phyloP scores from a whole-genome alignment of 495 filamentous ascomycete genomes.

The Aspergillus incahuasiensis region DNA sequence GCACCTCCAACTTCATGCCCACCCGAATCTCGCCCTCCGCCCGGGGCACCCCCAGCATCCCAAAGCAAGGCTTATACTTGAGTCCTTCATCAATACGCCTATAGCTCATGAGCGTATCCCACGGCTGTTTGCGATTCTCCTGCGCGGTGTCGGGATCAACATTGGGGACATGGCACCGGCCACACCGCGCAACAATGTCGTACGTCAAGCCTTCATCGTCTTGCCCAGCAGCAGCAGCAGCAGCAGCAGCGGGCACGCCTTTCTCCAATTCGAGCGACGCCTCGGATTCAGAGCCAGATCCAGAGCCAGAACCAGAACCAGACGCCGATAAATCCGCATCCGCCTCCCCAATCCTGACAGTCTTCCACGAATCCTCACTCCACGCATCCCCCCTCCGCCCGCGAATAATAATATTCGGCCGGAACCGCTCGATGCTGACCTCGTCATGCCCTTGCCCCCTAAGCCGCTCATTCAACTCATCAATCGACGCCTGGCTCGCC shows the following conservation, averaged over 20 bases:
- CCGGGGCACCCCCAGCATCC: constrained; percentile 72
- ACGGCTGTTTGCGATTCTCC: constrained; percentile 70
- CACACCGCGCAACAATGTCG: constrained; percentile 67
- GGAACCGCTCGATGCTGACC: constrained; percentile 58
- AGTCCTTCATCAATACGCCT: constrained; percentile 72
- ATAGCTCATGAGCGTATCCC: constrained; percentile 65
- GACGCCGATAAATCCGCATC: too few species aligned
- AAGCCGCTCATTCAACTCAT: constrained; percentile 34
- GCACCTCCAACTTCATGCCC: constrained; percentile 51
- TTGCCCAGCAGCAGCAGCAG: too few species aligned
- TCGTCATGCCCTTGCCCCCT: constrained; percentile 18
- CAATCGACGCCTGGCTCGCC: constrained; percentile 48
- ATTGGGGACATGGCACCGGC: constrained; percentile 82
- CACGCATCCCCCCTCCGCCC: constrained; percentile 60
- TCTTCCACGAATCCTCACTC: constrained; percentile 78
- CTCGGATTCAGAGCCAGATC: too few species aligned
- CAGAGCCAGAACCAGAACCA: too few species aligned
- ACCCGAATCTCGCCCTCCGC: constrained; percentile 48
- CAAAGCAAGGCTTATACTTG: constrained; percentile 67
- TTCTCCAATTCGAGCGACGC: too few species aligned
- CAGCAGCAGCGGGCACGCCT: too few species aligned
- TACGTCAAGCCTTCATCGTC: constrained; percentile 16
- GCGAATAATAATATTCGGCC: constrained; percentile 75
- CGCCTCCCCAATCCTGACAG: constrained; percentile 49
- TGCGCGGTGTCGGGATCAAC: constrained; percentile 68